Conservation (phyloP, 2,329 filamentous ascomycete species). For the Hansfordia pulvinata region DNA sequence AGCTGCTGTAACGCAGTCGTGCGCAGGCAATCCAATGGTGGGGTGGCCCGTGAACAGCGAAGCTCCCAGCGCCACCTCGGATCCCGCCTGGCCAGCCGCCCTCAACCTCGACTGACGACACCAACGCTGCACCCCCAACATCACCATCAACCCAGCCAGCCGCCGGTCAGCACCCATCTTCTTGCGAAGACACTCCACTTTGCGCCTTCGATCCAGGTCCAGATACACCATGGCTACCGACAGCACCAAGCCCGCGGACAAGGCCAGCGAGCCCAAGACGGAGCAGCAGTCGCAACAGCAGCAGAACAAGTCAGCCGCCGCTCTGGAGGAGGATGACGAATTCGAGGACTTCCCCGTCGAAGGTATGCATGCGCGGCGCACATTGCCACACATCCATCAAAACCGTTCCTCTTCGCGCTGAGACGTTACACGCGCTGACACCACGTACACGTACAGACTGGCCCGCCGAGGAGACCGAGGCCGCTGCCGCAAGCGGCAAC, state of each 20-base stretch:
- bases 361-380: conserved; percentile 36
- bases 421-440: conserved; percentile 1
- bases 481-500: conserved; percentile 50
- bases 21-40: too few relatives aligned
- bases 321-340: conserved; percentile 93
- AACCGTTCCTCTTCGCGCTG: background rate
- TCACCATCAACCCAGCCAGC: too few relatives aligned
- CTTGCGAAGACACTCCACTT: too few relatives aligned
- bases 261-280: conserved; percentile 25
- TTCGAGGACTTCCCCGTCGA: conserved; percentile 98
- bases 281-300: conserved; percentile 28
- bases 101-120: conserved; percentile 1
- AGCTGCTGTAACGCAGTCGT: too few relatives aligned
- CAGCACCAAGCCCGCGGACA: conserved; percentile 21
- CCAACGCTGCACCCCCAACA: background rate
- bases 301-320: conserved; percentile 47
- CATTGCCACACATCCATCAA: background rate
- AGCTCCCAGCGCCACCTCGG: too few relatives aligned
- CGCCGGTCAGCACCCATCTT: too few relatives aligned
- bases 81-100: conserved; percentile 1
- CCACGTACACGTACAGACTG: conserved; percentile 49
- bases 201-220: conserved; percentile 4
- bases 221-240: conserved; percentile 18
- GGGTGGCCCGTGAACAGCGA: too few relatives aligned
- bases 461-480: conserved; percentile 82